Conservation (phyloP, 331 rosid genomes). For the Quercus phellos region DNA sequence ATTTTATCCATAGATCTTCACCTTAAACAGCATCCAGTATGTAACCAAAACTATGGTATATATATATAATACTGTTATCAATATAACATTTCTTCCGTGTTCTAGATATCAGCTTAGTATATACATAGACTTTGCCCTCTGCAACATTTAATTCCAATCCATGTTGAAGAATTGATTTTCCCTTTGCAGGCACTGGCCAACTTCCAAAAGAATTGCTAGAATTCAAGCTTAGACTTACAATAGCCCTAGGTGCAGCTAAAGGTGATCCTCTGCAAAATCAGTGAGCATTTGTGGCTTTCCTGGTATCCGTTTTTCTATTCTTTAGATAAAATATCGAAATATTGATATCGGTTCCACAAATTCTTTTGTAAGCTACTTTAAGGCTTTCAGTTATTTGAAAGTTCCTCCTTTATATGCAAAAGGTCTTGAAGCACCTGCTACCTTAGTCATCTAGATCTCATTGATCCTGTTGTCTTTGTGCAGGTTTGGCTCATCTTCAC, state of each 20-base stretch:
- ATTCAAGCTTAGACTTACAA: conserved; percentile 78
- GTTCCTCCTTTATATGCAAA: conserved; percentile 15
- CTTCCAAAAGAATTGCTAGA: conserved; percentile 70
- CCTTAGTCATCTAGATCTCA: conserved; percentile 20
- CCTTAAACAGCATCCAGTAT: background rate
- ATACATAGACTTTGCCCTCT: background rate
- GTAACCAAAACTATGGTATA: conserved; percentile 4
- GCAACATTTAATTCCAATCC: conserved; percentile 15
- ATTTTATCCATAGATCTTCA: background rate
- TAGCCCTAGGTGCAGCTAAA: conserved; percentile 97
- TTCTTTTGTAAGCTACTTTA: conserved; percentile 45
- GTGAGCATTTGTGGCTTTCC: conserved; percentile 99
- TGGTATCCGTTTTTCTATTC: conserved; percentile 83
- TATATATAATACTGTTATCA: background rate
- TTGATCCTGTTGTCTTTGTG: conserved; percentile 23
- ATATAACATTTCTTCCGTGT: background rate
- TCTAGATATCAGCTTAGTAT: conserved; percentile 13
- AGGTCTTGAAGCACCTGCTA: conserved; percentile 23
- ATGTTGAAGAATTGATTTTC: conserved; percentile 5
- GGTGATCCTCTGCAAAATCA: conserved; percentile 99
- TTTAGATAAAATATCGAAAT: conserved; percentile 46
- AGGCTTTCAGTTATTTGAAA: conserved; percentile 28
- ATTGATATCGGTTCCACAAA: conserved; percentile 43
- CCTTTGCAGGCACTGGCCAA: conserved; percentile 50
- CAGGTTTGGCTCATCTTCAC: conserved; percentile 88